A percentile compares a stretch with the other conserved stretches of the same genome.
Conservation (phyloP, 2,329 filamentous ascomycete genomes). For the Verticillium nonalfalfae region DNA sequence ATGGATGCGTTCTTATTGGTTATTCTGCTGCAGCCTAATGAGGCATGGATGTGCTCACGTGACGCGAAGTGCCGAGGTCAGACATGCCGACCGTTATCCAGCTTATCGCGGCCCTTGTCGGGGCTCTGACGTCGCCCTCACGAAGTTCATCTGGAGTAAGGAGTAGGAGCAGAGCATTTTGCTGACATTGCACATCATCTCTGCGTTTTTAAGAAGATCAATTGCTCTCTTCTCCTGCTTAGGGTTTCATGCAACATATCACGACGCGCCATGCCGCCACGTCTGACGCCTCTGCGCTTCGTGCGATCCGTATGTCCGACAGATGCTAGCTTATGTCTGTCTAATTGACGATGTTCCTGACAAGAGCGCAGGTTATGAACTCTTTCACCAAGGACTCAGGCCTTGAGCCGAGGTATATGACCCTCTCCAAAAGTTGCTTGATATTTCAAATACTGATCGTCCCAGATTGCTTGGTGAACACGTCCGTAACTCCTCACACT, state of each 20-base stretch:
- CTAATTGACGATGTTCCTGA: background rate
- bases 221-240: too few relatives aligned
- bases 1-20: background rate
- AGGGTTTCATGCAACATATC: too few relatives aligned
- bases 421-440: background rate
- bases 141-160: background rate
- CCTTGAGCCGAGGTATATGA: conserved; percentile 73
- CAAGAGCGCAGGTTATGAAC: conserved; percentile 60
- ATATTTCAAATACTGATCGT: background rate
- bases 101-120: background rate
- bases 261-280: conserved; percentile 5
- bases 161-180: background rate
- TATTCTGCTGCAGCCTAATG: background rate
- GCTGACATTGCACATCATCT: background rate
- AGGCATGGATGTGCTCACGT: background rate
- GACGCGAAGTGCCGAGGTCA: background rate
- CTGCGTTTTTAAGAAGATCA: background rate
- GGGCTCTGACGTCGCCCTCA: background rate
- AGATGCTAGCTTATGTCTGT: background rate
- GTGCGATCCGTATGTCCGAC: conserved; percentile 48
- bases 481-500: conserved; percentile 18
- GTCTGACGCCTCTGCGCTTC: conserved; percentile 13
- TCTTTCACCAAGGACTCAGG: conserved; percentile 83
- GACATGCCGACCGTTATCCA: background rate
- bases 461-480: conserved; percentile 33